These are phyloP conservation scores for Elongisporangium anandrum DNA, from an alignment of 352 stramenopile genomes.

Conservation along the genomic window DNA sequence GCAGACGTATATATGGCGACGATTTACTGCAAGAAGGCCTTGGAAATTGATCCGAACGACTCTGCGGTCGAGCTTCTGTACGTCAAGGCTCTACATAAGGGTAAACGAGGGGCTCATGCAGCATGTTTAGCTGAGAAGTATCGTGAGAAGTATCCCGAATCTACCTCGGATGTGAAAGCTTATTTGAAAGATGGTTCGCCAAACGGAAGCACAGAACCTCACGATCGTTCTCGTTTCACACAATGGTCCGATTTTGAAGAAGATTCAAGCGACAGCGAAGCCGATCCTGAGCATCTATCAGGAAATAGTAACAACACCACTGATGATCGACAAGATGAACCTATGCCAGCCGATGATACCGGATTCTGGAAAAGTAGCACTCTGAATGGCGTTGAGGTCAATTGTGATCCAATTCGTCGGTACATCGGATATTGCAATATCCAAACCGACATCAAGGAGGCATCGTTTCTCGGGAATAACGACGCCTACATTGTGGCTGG, in stretches of 20 bases:
- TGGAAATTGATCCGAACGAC: conserved; percentile 49
- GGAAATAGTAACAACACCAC: background rate
- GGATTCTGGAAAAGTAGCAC: conserved; percentile 50
- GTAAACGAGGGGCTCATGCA: conserved; percentile 34
- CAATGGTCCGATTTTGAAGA: conserved; percentile 20
- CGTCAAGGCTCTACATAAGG: conserved; percentile 42
- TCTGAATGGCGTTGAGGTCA: conserved; percentile 35
- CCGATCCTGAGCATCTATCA: conserved; percentile 9
- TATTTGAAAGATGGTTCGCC: conserved; percentile 16
- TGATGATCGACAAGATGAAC: conserved; percentile 9
- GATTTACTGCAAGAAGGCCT: conserved; percentile 57
- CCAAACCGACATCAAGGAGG: conserved; percentile 90
- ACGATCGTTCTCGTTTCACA: conserved; percentile 3
- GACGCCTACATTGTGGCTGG: conserved; percentile 83
- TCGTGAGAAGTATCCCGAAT: conserved; percentile 37
- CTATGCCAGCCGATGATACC: conserved; percentile 12
- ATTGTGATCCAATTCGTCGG: conserved; percentile 59
- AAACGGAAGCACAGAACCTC: background rate
- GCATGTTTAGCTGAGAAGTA: conserved; percentile 39
- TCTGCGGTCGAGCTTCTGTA: conserved; percentile 51
- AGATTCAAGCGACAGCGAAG: conserved; percentile 21
- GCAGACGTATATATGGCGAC: conserved; percentile 59
- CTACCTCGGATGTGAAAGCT: conserved; percentile 33
- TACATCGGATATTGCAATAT: conserved; percentile 88
- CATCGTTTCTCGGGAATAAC: conserved; percentile 83